Base-by-base conservation (phyloP, 2,329 filamentous ascomycete genomes). In the Emergomyces pasteurianus region DNA sequence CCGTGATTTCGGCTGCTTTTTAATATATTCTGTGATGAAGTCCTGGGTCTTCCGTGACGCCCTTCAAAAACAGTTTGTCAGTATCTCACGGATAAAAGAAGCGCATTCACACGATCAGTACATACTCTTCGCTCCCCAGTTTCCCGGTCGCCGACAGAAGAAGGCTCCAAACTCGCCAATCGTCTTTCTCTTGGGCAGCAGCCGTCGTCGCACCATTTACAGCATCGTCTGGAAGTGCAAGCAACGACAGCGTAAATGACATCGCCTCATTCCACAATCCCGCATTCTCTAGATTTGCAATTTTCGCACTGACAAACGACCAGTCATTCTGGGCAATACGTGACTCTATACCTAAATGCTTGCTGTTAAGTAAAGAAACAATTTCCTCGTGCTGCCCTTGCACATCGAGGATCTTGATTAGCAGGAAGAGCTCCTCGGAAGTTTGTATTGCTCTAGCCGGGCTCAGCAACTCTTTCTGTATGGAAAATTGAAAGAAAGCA, bases 161-260 rank as follows among this genome's bases (percentile, higher is more conserved):
- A 14, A 77, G 66, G n/a, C 68, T 71, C 78, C 78, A 80, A 21
- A 78, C 71, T 50, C 68, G 71, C 74, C 77, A 79, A 59, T 79
- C 76, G 64, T 78, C 74, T 59, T 71, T 70, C 66, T 74, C 74
- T 60, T 73, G 70, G 3, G 73, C 55, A 16, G 53, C 14, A 49
- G 58, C 58, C 8, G 65, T 61, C 10, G 69, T 70, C 18, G 64
- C 64, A 38, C 69, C 69, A 10, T 61, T 62, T 46, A 56, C 59
- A 4, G 72, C 66, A n/a, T 68, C 69, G 12, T 69, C 68, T 3
- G 73, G 69, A 43, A 72, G 69, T 7, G 70, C 66, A 59, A 79
- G 68, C 21, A 78, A 62, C 21, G 65, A 63, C 58, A 70, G 72
- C 23, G 74, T 70, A 58, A 72, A 74, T n/a, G 67, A 64, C 42